Evolutionary conservation across 805 yeast genomes (phyloP).

Genomic region (Pichia cephalocereana): DNA sequence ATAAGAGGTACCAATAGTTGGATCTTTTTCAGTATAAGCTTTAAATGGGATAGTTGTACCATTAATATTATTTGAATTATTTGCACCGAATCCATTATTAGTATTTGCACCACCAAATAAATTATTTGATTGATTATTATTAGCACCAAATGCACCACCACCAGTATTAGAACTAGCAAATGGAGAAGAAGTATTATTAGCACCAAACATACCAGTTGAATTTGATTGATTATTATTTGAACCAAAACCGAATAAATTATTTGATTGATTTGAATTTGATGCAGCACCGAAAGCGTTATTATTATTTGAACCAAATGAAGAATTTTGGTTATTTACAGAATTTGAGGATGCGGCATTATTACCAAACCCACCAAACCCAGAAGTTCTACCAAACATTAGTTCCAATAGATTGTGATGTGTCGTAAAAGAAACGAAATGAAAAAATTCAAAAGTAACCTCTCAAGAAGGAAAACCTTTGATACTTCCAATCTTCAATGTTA

Average conservation of each 20-base stretch:
- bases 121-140: constrained; percentile 4
- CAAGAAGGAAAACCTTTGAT: too few relatives aligned
- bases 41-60: constrained; percentile 71
- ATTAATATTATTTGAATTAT: constrained; percentile 21
- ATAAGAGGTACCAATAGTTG: constrained; percentile 43
- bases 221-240: constrained; percentile 20
- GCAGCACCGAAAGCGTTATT: constrained; percentile 15
- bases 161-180: constrained; percentile 2
- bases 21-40: constrained; percentile 65
- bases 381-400: constrained; percentile 38
- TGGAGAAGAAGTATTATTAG: constrained; percentile 11
- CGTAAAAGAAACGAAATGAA: background rate
- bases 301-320: constrained; percentile 15
- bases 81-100: too few relatives aligned
- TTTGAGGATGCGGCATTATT: constrained; percentile 1
- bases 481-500: too few relatives aligned
- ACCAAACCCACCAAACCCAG: constrained; percentile 43
- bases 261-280: constrained; percentile 15
- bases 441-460: too few relatives aligned
- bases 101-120: constrained; percentile 1
- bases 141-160: constrained; percentile 35
- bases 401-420: background rate
- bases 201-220: constrained; percentile 22
- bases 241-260: constrained; percentile 19
- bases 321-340: background rate